A percentile compares a stretch with the other conserved stretches of the same genome.
phyloP scores from a whole-genome alignment of 805 yeast species.

The Clavispora santaluciae region DNA sequence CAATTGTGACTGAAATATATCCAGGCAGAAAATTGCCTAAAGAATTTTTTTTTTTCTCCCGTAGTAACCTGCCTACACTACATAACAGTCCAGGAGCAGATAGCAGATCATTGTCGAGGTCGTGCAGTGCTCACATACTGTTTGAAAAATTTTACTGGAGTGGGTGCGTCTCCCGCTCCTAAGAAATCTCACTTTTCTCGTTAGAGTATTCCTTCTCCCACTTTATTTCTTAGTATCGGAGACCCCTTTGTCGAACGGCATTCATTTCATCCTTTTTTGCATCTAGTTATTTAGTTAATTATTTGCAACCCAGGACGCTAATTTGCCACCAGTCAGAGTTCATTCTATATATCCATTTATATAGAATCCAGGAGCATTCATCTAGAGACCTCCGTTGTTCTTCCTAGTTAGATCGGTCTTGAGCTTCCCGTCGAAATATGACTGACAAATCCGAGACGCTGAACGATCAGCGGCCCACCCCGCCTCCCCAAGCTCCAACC shows the following conservation, averaged over 20 bases:
- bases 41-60: neutral
- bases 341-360: neutral
- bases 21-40: too few species aligned
- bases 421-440: neutral
- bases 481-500: neutral
- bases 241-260: conserved; percentile 1
- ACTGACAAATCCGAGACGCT: neutral
- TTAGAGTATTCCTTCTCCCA: neutral
- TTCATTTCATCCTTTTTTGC: conserved; percentile 1
- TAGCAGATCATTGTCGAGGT: neutral
- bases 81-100: neutral
- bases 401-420: neutral
- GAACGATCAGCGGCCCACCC: neutral
- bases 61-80: neutral
- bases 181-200: conserved; percentile 1
- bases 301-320: conserved; percentile 4
- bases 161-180: neutral
- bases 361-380: neutral
- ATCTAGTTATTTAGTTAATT: conserved; percentile 13
- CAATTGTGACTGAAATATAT: too few species aligned
- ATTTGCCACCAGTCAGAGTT: conserved; percentile 3
- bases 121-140: conserved; percentile 1
- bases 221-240: neutral
- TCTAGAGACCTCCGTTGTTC: neutral
- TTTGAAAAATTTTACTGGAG: conserved; percentile 1